Conservation (phyloP, 306 rosid species). For the Prunus mume region DNA sequence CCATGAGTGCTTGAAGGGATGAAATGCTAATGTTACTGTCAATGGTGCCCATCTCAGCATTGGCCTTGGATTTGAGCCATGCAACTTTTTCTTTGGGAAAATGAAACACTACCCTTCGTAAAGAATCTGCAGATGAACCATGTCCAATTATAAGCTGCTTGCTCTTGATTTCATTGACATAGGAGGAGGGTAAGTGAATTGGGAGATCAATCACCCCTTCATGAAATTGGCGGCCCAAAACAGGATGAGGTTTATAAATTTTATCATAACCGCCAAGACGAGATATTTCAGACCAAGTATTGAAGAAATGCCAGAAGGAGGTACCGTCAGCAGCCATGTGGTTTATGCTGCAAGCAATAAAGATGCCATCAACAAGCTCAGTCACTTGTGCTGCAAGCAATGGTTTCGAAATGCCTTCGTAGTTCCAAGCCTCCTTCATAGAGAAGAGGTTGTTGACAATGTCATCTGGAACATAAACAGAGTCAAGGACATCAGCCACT, state of each 20-base stretch:
- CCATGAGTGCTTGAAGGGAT: constrained; percentile 8
- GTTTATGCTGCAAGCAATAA: constrained; percentile 17
- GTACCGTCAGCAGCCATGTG: constrained; percentile 21
- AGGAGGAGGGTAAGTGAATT: neutral
- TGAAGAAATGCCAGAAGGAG: constrained; percentile 30
- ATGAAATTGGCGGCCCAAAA: neutral
- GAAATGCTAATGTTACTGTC: neutral
- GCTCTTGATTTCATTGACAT: neutral
- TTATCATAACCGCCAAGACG: neutral
- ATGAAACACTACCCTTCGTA: neutral
- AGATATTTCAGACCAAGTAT: constrained; percentile 4
- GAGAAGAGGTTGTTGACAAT: constrained; percentile 23
- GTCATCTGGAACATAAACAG: constrained; percentile 17
- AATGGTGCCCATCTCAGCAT: neutral
- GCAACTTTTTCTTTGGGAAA: neutral
- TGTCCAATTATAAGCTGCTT: neutral
- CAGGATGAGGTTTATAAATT: neutral
- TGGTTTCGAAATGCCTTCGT: constrained; percentile 8
- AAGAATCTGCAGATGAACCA: neutral
- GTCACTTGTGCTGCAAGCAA: constrained; percentile 29
- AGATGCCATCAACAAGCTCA: constrained; percentile 29
- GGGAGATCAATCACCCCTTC: neutral
- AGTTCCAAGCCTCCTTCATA: neutral
- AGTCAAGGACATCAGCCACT: constrained; percentile 17
- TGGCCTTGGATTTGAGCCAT: constrained; percentile 10